Evolutionary conservation across 352 stramenopile species (phyloP).

Genomic region (Pythium volutum): DNA sequence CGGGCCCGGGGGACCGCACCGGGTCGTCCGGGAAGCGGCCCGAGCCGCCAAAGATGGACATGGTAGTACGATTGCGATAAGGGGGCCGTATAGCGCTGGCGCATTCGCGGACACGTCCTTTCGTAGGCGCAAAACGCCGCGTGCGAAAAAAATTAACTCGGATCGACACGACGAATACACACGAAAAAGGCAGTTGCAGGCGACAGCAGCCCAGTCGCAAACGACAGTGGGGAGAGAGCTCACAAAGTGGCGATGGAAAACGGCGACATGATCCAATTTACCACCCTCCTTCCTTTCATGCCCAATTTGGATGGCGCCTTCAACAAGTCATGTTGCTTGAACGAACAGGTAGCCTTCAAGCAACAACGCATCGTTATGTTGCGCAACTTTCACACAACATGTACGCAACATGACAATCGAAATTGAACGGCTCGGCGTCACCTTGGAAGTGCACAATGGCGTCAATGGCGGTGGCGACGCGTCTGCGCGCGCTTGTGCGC

Average conservation of each 20-base stretch:
- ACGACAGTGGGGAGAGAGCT: too few species aligned
- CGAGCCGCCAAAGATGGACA: slow-evolving; percentile 81
- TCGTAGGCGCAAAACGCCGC: too few species aligned
- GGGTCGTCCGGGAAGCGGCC: slow-evolving; percentile 71
- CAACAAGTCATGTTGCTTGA: slow-evolving; percentile 18
- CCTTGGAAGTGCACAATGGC: background rate
- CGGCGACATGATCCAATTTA: background rate
- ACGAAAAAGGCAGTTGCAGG: too few species aligned
- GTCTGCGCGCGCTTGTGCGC: slow-evolving; percentile 1
- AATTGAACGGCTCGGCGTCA: slow-evolving; percentile 11
- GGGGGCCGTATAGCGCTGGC: background rate
- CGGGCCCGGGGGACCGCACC: slow-evolving; percentile 68
- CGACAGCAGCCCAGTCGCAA: too few species aligned
- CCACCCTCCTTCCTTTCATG: background rate
- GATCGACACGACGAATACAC: background rate
- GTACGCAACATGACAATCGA: background rate
- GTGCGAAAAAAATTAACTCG: background rate
- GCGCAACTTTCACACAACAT: background rate
- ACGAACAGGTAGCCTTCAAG: background rate
- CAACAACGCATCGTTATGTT: slow-evolving; percentile 5
- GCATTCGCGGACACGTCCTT: slow-evolving; percentile 2
- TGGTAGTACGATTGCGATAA: slow-evolving; percentile 11
- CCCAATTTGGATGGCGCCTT: background rate
- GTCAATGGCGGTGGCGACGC: background rate
- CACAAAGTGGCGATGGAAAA: background rate